Evolutionary conservation across 1,284 basidiomycete species (phyloP), one percentile per base, ranked within the genome.

Genomic region (Prillingera fragicola): DNA sequence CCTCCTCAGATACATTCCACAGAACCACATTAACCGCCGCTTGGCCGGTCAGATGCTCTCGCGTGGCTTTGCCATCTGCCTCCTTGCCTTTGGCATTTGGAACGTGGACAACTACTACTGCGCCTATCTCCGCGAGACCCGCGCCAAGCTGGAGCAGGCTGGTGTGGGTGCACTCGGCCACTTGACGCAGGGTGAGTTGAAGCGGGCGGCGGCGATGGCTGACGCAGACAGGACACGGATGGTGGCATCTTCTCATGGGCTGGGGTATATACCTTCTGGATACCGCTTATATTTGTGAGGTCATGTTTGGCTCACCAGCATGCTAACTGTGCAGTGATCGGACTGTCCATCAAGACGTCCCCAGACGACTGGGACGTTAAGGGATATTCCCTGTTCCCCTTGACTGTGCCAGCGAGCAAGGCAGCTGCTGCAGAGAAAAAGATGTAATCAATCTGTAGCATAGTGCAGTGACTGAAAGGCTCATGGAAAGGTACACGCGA

Each of bases 31-130:
- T 14, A 43, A 52, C 8, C 29, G 33, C 28, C 52, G 48, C 6
- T 50, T 43, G 4, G 50, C 45, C 2, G 47, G 48, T 10, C 39
- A 42, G 15, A 32, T 43, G 14, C 45, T 54, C 26, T 40, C 33
- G 25, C 35, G 35, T n/a, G 29, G 59, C 9, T 34, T 52, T 15
- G 43, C 24, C 24, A 41, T 25, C 2, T 56, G 59, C 15, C 25
- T 48, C 4, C 32, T 44, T 5, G 51, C 60, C 32, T 73, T 59
- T 22, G 31, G 50, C 17, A 60, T 73, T 17, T 73, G 72, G 72
- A 73, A 73, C 54, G 35, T 73, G n/a, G 73, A 74, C 53, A 74
- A 73, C 52, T 55, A 73, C 48, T 70, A 63, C 29, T 74, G 70
- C 24, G 24, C 23, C 6, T 8, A 5, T 17, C 8, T n/a, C 24